Conservation (phyloP, 352 stramenopile genomes). For the Globisporangium canariense region DNA sequence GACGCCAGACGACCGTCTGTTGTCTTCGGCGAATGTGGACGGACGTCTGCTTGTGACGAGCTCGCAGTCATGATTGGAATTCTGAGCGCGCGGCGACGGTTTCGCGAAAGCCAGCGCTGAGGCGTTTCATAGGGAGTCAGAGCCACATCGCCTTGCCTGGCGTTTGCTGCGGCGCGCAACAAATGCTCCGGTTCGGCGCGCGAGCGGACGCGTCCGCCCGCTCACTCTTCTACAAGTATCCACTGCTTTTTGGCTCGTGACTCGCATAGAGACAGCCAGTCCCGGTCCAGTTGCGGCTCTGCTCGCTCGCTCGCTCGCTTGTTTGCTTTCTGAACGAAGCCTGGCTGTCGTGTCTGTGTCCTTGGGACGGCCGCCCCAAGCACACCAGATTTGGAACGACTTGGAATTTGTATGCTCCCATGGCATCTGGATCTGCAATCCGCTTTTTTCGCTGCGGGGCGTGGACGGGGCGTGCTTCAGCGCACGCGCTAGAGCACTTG, state of each 20-base stretch:
- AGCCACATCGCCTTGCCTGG: background rate
- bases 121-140: conserved; percentile 4
- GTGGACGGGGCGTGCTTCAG: conserved; percentile 8
- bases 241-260: background rate
- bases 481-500: background rate
- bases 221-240: conserved; percentile 1
- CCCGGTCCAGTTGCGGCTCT: background rate
- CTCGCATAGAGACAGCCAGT: background rate
- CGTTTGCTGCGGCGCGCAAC: background rate
- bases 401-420: background rate
- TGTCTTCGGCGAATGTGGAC: background rate
- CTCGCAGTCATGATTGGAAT: background rate
- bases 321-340: background rate
- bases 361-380: background rate
- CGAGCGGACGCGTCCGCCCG: background rate
- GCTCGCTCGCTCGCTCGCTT: too few species aligned
- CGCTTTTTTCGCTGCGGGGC: conserved; percentile 6
- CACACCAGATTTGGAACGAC: conserved; percentile 1
- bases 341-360: conserved; percentile 4
- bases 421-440: background rate
- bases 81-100: background rate
- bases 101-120: conserved; percentile 2
- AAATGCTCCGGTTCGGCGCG: background rate
- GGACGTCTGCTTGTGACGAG: background rate
- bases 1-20: too few species aligned